These are phyloP conservation scores for Thelephora aurantiotincta DNA, from an alignment of 768 basidiomycete species.

Conservation along the genomic window DNA sequence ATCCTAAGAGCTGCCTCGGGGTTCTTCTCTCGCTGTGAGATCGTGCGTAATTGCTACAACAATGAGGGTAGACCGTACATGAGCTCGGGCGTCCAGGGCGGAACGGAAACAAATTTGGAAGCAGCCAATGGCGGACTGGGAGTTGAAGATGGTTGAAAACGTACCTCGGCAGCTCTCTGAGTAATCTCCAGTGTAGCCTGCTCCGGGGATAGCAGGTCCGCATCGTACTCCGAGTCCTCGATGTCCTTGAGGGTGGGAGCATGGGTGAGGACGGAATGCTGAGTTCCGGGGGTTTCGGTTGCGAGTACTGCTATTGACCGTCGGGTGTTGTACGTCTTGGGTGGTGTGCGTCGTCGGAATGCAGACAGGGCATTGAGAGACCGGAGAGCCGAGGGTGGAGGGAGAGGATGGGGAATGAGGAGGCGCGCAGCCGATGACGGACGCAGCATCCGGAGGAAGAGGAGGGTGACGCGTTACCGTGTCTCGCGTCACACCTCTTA, in stretches of 20 bases:
- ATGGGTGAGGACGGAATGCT: slow-evolving; percentile 10
- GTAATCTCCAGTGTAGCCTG: slow-evolving; percentile 47
- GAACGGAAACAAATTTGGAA: not conserved
- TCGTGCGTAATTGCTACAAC: slow-evolving; percentile 61
- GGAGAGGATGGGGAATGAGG: too few species aligned
- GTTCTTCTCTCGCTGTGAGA: slow-evolving; percentile 52
- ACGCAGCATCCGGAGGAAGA: too few species aligned
- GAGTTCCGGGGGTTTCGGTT: too few species aligned
- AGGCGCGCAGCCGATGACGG: too few species aligned
- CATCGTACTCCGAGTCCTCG: slow-evolving; percentile 47
- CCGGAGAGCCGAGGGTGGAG: too few species aligned
- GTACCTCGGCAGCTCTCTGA: slow-evolving; percentile 63
- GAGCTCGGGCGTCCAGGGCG: not conserved
- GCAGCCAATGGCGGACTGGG: not conserved
- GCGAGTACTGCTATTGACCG: too few species aligned
- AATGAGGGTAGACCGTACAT: not conserved
- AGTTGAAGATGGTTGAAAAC: not conserved
- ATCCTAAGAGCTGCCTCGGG: slow-evolving; percentile 60
- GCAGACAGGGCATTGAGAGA: too few species aligned
- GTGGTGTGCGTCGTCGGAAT: too few species aligned
- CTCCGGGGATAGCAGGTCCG: slow-evolving; percentile 39
- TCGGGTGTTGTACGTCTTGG: too few species aligned
- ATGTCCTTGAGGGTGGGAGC: slow-evolving; percentile 25
- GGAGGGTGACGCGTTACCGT: too few species aligned
- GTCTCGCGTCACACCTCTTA: too few species aligned